phyloP scores from a whole-genome alignment of 2,329 filamentous ascomycete species.

The Colletotrichum sp. region DNA sequence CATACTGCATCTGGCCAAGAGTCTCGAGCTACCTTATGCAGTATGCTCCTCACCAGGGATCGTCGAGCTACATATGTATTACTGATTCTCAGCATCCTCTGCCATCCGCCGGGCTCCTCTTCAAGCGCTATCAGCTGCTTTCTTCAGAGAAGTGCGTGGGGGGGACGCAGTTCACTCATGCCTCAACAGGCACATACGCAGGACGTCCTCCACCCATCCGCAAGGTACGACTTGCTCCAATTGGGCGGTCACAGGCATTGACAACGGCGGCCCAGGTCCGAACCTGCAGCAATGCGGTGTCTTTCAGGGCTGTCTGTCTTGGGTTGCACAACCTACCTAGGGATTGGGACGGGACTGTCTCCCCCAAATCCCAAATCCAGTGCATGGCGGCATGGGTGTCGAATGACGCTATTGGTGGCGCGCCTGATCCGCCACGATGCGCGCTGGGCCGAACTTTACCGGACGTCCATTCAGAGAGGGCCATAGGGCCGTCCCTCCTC shows the following conservation, averaged over 20 bases:
- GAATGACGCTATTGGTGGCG: conserved; percentile 7
- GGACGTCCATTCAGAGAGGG: background rate
- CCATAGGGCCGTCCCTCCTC: background rate
- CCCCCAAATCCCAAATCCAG: background rate
- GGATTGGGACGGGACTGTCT: background rate
- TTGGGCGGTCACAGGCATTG: background rate
- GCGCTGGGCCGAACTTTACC: conserved; percentile 17
- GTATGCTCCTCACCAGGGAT: background rate
- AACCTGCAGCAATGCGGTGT: background rate
- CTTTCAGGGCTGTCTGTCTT: background rate
- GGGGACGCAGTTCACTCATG: background rate
- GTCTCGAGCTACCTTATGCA: background rate
- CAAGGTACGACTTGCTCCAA: background rate
- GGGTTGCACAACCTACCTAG: background rate
- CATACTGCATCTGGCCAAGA: background rate
- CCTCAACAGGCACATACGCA: background rate
- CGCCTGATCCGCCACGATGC: conserved; percentile 1
- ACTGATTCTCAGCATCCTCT: background rate
- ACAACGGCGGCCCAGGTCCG: background rate
- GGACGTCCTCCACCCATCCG: background rate
- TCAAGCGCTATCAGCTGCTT: background rate
- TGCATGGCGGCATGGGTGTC: background rate
- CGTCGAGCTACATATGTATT: background rate
- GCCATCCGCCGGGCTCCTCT: background rate
- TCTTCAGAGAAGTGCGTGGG: background rate